A percentile compares a stretch with the other conserved stretches of the same genome.
Conservation (phyloP, 345 rosid genomes). For the Fremontodendron californicum region DNA sequence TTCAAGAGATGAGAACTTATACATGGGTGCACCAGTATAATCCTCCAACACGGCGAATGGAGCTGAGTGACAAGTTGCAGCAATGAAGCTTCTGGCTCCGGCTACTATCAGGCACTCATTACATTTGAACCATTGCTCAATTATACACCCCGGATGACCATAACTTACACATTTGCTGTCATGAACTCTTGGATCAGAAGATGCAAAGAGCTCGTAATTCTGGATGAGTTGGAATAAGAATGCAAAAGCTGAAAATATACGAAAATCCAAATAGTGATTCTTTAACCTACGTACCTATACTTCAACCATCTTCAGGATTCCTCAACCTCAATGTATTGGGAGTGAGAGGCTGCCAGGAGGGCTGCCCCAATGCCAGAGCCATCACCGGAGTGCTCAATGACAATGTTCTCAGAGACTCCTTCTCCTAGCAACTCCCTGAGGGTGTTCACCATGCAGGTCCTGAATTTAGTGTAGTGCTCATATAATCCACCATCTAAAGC, state of each 20-base stretch:
- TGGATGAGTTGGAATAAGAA: too few relatives aligned
- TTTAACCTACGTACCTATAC: background rate
- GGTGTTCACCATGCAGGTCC: slow-evolving; percentile 45
- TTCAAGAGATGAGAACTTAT: background rate
- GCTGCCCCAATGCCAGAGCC: slow-evolving; percentile 86
- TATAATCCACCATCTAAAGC: slow-evolving; percentile 71
- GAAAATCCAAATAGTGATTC: slow-evolving; percentile 1
- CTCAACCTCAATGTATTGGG: slow-evolving; percentile 41
- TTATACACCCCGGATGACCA: background rate
- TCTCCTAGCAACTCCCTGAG: slow-evolving; percentile 57
- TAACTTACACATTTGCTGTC: background rate
- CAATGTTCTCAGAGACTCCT: slow-evolving; percentile 36
- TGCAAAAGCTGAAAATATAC: background rate
- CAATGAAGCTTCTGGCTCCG: background rate
- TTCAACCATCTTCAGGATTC: slow-evolving; percentile 20
- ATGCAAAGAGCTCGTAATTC: background rate
- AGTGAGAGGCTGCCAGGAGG: slow-evolving; percentile 70
- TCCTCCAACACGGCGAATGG: background rate
- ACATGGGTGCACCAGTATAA: background rate
- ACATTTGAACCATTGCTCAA: slow-evolving; percentile 2
- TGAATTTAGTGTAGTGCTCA: slow-evolving; percentile 65
- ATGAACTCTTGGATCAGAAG: background rate
- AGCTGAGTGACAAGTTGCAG: background rate
- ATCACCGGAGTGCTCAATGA: slow-evolving; percentile 46
- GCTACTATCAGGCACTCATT: background rate